These are phyloP conservation scores for Pseudocercospora crystallina DNA, from an alignment of 2,329 filamentous ascomycete species.

Conservation along the genomic window DNA sequence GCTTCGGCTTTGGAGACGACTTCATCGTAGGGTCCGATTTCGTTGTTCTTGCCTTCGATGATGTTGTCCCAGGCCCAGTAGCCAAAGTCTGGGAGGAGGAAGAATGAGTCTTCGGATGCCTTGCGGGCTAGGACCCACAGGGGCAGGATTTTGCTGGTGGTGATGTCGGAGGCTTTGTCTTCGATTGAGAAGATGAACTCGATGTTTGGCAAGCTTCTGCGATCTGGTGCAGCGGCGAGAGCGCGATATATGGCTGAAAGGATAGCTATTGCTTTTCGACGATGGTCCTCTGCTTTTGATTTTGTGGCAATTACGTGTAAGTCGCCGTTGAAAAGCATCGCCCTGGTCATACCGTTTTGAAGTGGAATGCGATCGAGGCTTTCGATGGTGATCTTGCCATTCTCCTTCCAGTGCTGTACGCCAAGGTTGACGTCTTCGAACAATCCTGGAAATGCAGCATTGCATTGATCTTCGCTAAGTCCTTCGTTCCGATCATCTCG, in stretches of 20 bases:
- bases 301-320: constrained; percentile 35
- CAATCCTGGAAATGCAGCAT: constrained; percentile 32
- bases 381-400: constrained; percentile 16
- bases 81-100: constrained; percentile 56
- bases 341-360: constrained; percentile 28
- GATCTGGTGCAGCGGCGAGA: constrained; percentile 41
- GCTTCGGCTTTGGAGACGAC: constrained; percentile 38
- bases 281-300: constrained; percentile 26
- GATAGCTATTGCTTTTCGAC: constrained; percentile 26
- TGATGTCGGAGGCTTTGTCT: constrained; percentile 40
- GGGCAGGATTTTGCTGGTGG: constrained; percentile 31
- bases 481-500: constrained; percentile 21
- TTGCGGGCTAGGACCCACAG: constrained; percentile 38
- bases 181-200: constrained; percentile 52
- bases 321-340: constrained; percentile 37
- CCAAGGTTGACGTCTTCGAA: constrained; percentile 34
- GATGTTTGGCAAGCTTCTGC: constrained; percentile 43
- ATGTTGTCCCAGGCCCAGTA: constrained; percentile 53
- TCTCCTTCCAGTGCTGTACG: constrained; percentile 20
- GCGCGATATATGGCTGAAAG: constrained; percentile 51
- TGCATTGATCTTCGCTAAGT: constrained; percentile 27
- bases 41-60: constrained; percentile 42
- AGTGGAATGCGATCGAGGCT: constrained; percentile 19
- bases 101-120: constrained; percentile 40
- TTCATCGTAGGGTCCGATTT: constrained; percentile 29